These are phyloP conservation scores for Cryptococcus sp. DNA, from an alignment of 1,284 basidiomycete species.

Conservation along the genomic window DNA sequence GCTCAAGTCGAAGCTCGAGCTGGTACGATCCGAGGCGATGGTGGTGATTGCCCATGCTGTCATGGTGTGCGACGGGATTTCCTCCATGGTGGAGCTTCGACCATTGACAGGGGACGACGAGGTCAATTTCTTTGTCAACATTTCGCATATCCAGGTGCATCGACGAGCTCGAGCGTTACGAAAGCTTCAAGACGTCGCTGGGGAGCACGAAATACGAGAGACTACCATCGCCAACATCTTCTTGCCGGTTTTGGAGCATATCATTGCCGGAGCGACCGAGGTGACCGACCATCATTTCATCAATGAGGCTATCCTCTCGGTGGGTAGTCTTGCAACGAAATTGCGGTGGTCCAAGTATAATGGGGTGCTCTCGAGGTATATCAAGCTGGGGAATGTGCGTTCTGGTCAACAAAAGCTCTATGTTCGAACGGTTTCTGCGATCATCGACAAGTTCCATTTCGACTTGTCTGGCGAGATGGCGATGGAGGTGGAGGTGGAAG, in stretches of 20 bases:
- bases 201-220: constrained; percentile 65
- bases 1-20: constrained; percentile 72
- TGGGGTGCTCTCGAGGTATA: constrained; percentile 71
- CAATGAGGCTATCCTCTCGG: constrained; percentile 77
- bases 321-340: constrained; percentile 67
- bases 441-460: constrained; percentile 92
- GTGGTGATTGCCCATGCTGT: constrained; percentile 74
- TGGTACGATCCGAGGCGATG: constrained; percentile 83
- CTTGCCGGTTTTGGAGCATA: constrained; percentile 79
- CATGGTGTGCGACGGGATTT: constrained; percentile 58
- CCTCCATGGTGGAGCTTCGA: constrained; percentile 68
- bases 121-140: constrained; percentile 96
- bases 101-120: constrained; percentile 81
- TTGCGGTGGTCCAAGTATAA: constrained; percentile 84
- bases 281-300: constrained; percentile 79
- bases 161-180: constrained; percentile 82
- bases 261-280: constrained; percentile 63
- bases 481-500: constrained; percentile 10
- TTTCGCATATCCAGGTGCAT: constrained; percentile 90
- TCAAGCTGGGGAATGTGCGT: constrained; percentile 66
- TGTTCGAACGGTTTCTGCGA: constrained; percentile 76
- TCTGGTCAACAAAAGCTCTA: constrained; percentile 73
- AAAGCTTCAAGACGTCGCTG: constrained; percentile 73
- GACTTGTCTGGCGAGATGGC: constrained; percentile 49
- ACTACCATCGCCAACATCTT: constrained; percentile 76